Evolutionary conservation across 768 basidiomycete species (phyloP), one percentile per base, ranked within the genome.

Genomic region (Amanita exitialis): DNA sequence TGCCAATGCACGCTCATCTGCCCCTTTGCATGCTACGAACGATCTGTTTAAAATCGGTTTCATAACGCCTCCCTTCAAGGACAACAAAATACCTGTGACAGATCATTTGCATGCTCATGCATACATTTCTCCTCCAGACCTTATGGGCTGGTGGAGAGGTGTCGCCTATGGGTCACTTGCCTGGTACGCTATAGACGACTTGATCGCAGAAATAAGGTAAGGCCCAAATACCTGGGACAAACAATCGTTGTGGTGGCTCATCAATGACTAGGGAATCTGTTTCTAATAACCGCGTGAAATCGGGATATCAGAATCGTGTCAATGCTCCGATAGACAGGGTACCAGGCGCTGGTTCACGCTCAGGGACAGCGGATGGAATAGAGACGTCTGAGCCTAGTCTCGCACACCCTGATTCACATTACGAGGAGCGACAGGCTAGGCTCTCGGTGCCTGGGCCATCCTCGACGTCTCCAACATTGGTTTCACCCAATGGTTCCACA

Each of bases 211-310:
- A 63, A 89, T 89, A 58, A 72, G 87, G 87, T 88, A 57, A 43
- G 39, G 30, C 8, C 45, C 25, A 44, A 44, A 44, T 28, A 42
- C 15, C 23, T 32, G 20, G 54, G 25, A 41, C 47, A 20, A 28
- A 39, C 42, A 34, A 28, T 13, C 42, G 8, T n/a, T n/a, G 16
- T 21, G 32, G 44, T 47, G 30, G 44, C 36, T 30, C 50, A 35
- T 44, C n/a, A 44, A 47, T 54, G 46, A 55, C n/a, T 66, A 90
- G 89, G 44, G 88, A 91, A 66, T 77, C 80, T 16, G 80, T 82
- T 2, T 82, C 86, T 12, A 92, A 90, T 61, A 90, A 92, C 65
- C 81, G 88, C 37, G 69, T 92, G 62, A 89, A 88, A 62, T 88
- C 87, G 6, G 86, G 86, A 18, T 78, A 86, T 56, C 66, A 73